A percentile compares a stretch with the other conserved stretches of the same genome.
Evolutionary conservation across 2,329 filamentous ascomycete genomes (phyloP).

Genomic region (Calonectria honghensis): DNA sequence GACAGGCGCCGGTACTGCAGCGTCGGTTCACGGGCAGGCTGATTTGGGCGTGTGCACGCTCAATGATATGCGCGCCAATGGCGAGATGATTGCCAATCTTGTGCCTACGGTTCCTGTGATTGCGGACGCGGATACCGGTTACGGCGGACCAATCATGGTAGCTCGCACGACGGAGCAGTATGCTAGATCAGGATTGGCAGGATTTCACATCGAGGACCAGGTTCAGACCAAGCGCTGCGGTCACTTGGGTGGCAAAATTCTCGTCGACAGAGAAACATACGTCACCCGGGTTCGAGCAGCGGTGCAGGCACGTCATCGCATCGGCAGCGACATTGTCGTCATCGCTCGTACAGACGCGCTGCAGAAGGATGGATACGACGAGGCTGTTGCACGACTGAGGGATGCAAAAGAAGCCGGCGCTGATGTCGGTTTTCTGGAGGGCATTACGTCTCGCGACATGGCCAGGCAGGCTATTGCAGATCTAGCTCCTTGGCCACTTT

Average conservation of each 20-base stretch:
- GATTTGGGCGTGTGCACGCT: slow-evolving; percentile 73
- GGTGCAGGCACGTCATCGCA: slow-evolving; percentile 15
- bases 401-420: slow-evolving; percentile 4
- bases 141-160: slow-evolving; percentile 72
- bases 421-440: slow-evolving; percentile 5
- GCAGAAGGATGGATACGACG: slow-evolving; percentile 10
- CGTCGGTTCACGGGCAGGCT: neutral
- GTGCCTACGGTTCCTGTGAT: slow-evolving; percentile 74
- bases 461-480: neutral
- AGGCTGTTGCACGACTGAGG: neutral
- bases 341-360: slow-evolving; percentile 2
- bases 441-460: slow-evolving; percentile 3
- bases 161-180: slow-evolving; percentile 72
- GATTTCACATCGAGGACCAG: slow-evolving; percentile 78
- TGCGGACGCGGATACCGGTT: slow-evolving; percentile 77
- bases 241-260: slow-evolving; percentile 76
- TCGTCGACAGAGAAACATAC: slow-evolving; percentile 64
- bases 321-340: slow-evolving; percentile 17
- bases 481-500: slow-evolving; percentile 8
- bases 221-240: slow-evolving; percentile 79
- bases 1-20: slow-evolving; percentile 14
- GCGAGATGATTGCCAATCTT: slow-evolving; percentile 78
- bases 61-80: slow-evolving; percentile 78
- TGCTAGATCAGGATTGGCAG: slow-evolving; percentile 73
- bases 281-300: neutral